Evolutionary conservation across 2,329 filamentous ascomycete species (phyloP).

Genomic region (Colletotrichum sp.): DNA sequence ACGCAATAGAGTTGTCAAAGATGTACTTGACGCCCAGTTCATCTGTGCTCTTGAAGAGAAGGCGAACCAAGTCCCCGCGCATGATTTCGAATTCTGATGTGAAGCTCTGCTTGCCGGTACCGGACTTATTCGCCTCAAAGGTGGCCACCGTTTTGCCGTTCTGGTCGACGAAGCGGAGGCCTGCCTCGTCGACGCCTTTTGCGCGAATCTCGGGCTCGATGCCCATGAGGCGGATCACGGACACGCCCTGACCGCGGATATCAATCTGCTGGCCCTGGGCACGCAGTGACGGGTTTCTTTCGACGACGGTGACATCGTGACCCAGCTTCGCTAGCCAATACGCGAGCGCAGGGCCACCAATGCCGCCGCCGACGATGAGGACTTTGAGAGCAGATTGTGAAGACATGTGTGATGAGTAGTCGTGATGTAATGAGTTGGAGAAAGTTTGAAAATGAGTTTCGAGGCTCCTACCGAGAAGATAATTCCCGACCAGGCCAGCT

Average conservation of each 20-base stretch:
- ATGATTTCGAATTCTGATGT: constrained; percentile 66
- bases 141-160: constrained; percentile 41
- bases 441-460: neutral
- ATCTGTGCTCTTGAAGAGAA: constrained; percentile 50
- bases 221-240: constrained; percentile 42
- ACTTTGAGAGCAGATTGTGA: constrained; percentile 43
- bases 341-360: constrained; percentile 48
- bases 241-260: constrained; percentile 46
- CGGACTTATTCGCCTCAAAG: constrained; percentile 43
- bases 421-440: neutral
- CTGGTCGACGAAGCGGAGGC: constrained; percentile 49
- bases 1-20: constrained; percentile 29
- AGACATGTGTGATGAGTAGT: constrained; percentile 22
- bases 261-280: constrained; percentile 51
- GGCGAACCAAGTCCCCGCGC: constrained; percentile 57
- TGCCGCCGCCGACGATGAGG: constrained; percentile 53
- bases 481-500: neutral
- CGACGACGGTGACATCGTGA: constrained; percentile 47
- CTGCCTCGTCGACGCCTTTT: constrained; percentile 50
- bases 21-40: constrained; percentile 28
- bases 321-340: constrained; percentile 42
- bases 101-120: constrained; percentile 46
- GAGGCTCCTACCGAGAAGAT: no score
- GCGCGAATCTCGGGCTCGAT: constrained; percentile 39
- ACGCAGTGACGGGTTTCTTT: constrained; percentile 42